Percentiles rank a stretch among this genome's conserved stretches.
These are phyloP conservation scores for Fonsecaea pugnacius DNA, from an alignment of 2,329 filamentous ascomycete genomes.

Conservation along the genomic window DNA sequence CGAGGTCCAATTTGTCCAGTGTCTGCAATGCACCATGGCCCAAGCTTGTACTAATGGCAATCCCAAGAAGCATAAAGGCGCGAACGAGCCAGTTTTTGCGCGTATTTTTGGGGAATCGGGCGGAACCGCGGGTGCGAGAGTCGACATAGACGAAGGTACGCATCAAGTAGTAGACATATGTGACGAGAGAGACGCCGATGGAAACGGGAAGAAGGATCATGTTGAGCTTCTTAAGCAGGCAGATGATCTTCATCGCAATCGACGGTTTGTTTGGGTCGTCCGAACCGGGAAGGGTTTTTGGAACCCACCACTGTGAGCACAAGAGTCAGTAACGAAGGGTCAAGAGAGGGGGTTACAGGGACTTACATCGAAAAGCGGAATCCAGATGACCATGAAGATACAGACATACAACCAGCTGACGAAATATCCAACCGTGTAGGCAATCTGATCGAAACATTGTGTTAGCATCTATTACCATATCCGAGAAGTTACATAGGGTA, in stretches of 20 bases:
- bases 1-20: conserved; percentile 33
- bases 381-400: conserved; percentile 33
- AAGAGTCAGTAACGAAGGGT: background rate
- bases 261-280: conserved; percentile 21
- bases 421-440: conserved; percentile 35
- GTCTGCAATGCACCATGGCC: conserved; percentile 34
- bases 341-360: background rate
- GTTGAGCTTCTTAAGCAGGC: conserved; percentile 34
- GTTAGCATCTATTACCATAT: conserved; percentile 8
- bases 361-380: conserved; percentile 36
- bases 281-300: conserved; percentile 13
- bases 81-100: conserved; percentile 36
- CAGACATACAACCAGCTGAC: conserved; percentile 37
- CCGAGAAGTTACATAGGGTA: background rate
- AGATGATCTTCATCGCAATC: conserved; percentile 21
- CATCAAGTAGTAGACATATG: conserved; percentile 31
- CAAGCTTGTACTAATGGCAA: conserved; percentile 26
- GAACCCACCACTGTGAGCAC: conserved; percentile 35
- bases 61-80: conserved; percentile 31
- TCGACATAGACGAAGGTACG: conserved; percentile 36
- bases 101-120: conserved; percentile 31
- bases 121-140: conserved; percentile 26
- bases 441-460: conserved; percentile 26
- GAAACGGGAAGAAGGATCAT: conserved; percentile 34
- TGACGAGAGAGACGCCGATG: conserved; percentile 29